Conservation (phyloP, 2,329 filamentous ascomycete species). For the Lasiodiplodia citricola region DNA sequence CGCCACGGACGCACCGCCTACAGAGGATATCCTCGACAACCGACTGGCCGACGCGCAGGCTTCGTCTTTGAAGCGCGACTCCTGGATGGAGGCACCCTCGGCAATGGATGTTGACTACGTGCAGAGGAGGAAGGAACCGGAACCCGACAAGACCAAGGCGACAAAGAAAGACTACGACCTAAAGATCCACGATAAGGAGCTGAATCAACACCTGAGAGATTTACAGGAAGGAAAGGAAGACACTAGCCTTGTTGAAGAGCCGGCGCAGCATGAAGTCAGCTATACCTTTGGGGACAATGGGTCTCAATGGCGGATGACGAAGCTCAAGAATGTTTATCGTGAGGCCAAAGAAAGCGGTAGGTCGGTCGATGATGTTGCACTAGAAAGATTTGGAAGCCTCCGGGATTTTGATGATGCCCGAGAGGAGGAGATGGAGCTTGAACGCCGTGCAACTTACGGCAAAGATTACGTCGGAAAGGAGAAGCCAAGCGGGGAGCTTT, state of each 20-base stretch:
- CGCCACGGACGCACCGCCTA: conserved; percentile 44
- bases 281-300: conserved; percentile 91
- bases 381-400: conserved; percentile 80
- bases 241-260: conserved; percentile 53
- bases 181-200: conserved; percentile 77
- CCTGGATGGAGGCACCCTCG: conserved; percentile 93
- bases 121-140: conserved; percentile 60
- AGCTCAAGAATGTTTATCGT: conserved; percentile 83
- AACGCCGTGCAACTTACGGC: conserved; percentile 81
- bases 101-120: conserved; percentile 84
- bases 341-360: conserved; percentile 75
- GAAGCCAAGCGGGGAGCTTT: conserved; percentile 86
- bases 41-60: conserved; percentile 45
- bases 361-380: conserved; percentile 79
- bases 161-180: conserved; percentile 66
- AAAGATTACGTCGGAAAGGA: conserved; percentile 82
- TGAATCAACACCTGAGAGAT: conserved; percentile 73
- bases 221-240: conserved; percentile 54
- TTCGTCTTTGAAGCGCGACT: conserved; percentile 69
- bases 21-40: conserved; percentile 52
- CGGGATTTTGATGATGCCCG: conserved; percentile 88
- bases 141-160: conserved; percentile 51
- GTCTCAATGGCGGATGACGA: conserved; percentile 96
- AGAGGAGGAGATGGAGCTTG: conserved; percentile 91
- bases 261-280: conserved; percentile 66